These are phyloP conservation scores for Herpomyces periplanetae DNA, from an alignment of 2,329 filamentous ascomycete genomes.

Conservation along the genomic window DNA sequence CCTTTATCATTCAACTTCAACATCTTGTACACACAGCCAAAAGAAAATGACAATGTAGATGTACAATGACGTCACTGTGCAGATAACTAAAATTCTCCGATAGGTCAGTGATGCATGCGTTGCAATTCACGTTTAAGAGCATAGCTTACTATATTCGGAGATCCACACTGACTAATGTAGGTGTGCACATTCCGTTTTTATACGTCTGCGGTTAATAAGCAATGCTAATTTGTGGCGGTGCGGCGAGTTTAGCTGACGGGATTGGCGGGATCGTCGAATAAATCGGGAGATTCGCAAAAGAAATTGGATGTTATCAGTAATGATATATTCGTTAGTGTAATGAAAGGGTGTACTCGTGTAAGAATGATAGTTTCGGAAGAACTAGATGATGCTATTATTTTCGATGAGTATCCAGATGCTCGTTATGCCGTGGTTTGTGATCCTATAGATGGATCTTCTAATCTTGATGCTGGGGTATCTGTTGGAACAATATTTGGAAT, in stretches of 20 bases:
- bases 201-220: constrained; percentile 2
- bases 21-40: constrained; percentile 1
- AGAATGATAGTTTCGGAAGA: constrained; percentile 86
- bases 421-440: constrained; percentile 89
- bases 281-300: constrained; percentile 90
- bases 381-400: constrained; percentile 66
- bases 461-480: constrained; percentile 83
- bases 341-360: constrained; percentile 68
- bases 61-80: constrained; percentile 1
- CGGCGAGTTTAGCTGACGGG: constrained; percentile 22
- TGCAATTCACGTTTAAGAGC: constrained; percentile 98
- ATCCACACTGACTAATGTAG: constrained; percentile 48
- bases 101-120: constrained; percentile 74
- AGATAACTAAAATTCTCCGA: background rate
- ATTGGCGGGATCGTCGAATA: constrained; percentile 72
- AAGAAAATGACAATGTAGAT: constrained; percentile 2
- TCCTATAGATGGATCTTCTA: constrained; percentile 87
- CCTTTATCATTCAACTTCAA: background rate
- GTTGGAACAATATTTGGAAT: constrained; percentile 91
- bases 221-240: constrained; percentile 3
- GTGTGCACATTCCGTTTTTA: constrained; percentile 3
- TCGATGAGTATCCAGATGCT: constrained; percentile 27
- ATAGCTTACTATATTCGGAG: constrained; percentile 97
- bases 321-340: constrained; percentile 78
- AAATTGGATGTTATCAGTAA: constrained; percentile 98